Conservation (phyloP, 768 basidiomycete genomes). For the Crucibulum laeve region DNA sequence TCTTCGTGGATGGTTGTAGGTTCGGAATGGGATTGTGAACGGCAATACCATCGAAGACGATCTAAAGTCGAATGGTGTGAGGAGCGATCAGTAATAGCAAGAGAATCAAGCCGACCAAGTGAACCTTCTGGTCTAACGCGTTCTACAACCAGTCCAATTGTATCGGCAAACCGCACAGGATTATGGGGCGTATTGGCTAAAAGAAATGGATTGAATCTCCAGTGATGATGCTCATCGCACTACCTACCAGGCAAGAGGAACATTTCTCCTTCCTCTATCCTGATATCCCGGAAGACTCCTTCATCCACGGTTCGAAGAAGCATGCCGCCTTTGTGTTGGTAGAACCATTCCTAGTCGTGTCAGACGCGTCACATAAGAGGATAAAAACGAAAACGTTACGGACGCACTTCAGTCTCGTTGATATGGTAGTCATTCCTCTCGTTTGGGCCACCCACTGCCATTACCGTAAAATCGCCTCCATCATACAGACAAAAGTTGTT, state of each 20-base stretch:
- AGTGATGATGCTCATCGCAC: neutral
- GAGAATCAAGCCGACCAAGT: slow-evolving; percentile 46
- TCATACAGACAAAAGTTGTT: slow-evolving; percentile 86
- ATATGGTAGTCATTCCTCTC: slow-evolving; percentile 92
- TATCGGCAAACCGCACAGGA: slow-evolving; percentile 86
- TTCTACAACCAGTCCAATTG: slow-evolving; percentile 90
- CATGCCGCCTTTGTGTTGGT: slow-evolving; percentile 95
- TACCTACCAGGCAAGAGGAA: slow-evolving; percentile 83
- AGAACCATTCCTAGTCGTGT: slow-evolving; percentile 92
- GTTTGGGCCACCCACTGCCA: slow-evolving; percentile 96
- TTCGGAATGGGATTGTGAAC: slow-evolving; percentile 45
- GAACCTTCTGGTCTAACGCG: slow-evolving; percentile 73
- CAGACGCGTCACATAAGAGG: too few species aligned
- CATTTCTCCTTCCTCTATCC: slow-evolving; percentile 95
- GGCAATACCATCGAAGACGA: slow-evolving; percentile 91
- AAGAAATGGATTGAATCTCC: neutral
- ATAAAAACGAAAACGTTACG: too few species aligned
- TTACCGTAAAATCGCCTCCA: slow-evolving; percentile 86
- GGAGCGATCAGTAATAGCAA: neutral
- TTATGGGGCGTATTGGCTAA: slow-evolving; percentile 95
- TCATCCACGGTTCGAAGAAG: slow-evolving; percentile 82
- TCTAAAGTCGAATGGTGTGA: slow-evolving; percentile 40
- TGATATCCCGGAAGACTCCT: slow-evolving; percentile 76
- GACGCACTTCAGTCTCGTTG: slow-evolving; percentile 84
- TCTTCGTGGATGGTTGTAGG: slow-evolving; percentile 53